Base-by-base conservation (phyloP, 805 yeast species). In the Candida mattraensis region DNA sequence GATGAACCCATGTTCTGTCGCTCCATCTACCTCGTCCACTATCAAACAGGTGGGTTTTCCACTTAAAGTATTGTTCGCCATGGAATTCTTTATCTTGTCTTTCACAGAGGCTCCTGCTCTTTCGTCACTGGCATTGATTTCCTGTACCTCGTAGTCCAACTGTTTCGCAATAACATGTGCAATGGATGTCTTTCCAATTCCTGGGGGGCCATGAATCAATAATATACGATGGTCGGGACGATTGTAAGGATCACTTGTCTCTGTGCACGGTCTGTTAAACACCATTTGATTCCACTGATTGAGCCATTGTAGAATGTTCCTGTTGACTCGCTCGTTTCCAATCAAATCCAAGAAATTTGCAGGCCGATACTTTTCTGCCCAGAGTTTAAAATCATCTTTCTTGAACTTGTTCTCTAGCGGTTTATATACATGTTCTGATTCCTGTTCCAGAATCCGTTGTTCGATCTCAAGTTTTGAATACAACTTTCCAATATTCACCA, bases 1-100 rank as follows among this genome's bases (percentile, higher is more conserved):
- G n/a, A 81, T 68, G 47, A 83, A 76, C 4, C 84, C 85, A 42
- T 61, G 60, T 48, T 84, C 89, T 0, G 79, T 66, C 8, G 81
- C 81, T 24, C 91, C 84, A 64, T 91, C 99, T 24, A 93, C 74
- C 58, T 93, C 98, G 61, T 93, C 98, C 5, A 88, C 81, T 3
- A 93, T 71, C 5, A 91, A 63, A 52, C 96, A 87, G 0, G 84
- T 77, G 0, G 97, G 96, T 31, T 74, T 77, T 2, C 82, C 84
- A 13, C 77, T 72, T 32, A 87, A 70, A 2, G 83, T 75, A 35
- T 78, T 72, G 12, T 86, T 70, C 9, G 80, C 77, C 37, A 85
- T 60, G 0, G 91, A 81, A 51, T 80, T 83, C 19, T 56, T 51
- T 6, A 83, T 63, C 47, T 76, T 79, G 14, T 77, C 78, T 39